A percentile compares a stretch with the other conserved stretches of the same genome.
These are phyloP conservation scores for Sarcocystis neurona DNA, from an alignment of 169 alveolate genomes.

Conservation along the genomic window DNA sequence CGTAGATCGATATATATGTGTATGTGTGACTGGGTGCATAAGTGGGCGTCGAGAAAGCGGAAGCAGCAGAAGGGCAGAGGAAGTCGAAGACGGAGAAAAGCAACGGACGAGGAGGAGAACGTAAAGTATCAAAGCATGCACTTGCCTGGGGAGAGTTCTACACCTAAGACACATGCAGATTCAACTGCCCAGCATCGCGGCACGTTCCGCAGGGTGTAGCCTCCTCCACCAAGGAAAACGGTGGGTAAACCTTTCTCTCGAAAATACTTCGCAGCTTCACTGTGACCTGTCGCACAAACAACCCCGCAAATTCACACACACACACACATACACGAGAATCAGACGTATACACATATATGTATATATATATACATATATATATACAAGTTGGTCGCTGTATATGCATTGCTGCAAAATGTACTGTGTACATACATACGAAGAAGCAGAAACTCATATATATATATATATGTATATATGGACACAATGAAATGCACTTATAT, in stretches of 20 bases:
- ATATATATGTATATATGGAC: neutral
- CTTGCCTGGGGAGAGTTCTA: conserved; percentile 38
- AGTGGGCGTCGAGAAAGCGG: too few relatives aligned
- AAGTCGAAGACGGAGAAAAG: too few relatives aligned
- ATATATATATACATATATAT: too few relatives aligned
- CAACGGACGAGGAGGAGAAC: too few relatives aligned
- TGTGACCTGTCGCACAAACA: conserved; percentile 85
- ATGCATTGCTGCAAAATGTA: neutral
- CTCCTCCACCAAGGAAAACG: conserved; percentile 92
- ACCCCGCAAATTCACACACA: neutral
- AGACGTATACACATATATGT: too few relatives aligned
- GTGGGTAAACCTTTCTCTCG: conserved; percentile 86
- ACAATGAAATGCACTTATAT: neutral
- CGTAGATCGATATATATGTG: too few relatives aligned
- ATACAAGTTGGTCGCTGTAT: too few relatives aligned
- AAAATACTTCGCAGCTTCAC: conserved; percentile 93
- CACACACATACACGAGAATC: neutral
- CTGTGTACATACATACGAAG: neutral
- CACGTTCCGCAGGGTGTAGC: conserved; percentile 97
- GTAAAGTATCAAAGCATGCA: too few relatives aligned
- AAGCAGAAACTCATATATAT: neutral
- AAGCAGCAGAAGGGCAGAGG: too few relatives aligned
- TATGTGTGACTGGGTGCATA: too few relatives aligned
- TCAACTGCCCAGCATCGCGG: conserved; percentile 99
- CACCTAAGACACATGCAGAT: conserved; percentile 50